phyloP scores from a whole-genome alignment of 768 basidiomycete genomes.

The Pleurotus cornucopiae region DNA sequence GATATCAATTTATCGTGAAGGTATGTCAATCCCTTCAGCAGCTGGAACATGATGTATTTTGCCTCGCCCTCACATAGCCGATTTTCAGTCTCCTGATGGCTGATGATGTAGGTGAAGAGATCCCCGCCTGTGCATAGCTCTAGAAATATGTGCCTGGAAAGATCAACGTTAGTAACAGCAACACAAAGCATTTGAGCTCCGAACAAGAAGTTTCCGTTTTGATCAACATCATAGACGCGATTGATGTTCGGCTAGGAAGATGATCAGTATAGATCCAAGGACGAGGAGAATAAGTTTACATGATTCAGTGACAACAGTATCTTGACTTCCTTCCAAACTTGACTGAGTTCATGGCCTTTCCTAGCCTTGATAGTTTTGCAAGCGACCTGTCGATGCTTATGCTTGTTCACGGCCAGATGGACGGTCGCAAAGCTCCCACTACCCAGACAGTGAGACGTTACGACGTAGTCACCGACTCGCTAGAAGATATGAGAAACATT shows the following conservation, averaged over 20 bases:
- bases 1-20: slow-evolving; percentile 70
- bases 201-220: slow-evolving; percentile 56
- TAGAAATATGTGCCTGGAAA: slow-evolving; percentile 70
- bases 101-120: slow-evolving; percentile 81
- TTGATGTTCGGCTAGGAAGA: slow-evolving; percentile 72
- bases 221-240: slow-evolving; percentile 66
- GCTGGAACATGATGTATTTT: slow-evolving; percentile 80
- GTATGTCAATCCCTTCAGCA: slow-evolving; percentile 67
- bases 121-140: slow-evolving; percentile 85
- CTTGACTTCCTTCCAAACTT: slow-evolving; percentile 73
- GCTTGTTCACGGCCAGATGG: slow-evolving; percentile 67
- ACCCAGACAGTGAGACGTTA: slow-evolving; percentile 79
- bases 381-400: slow-evolving; percentile 67
- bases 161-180: not conserved
- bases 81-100: slow-evolving; percentile 41
- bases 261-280: not conserved
- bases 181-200: slow-evolving; percentile 14
- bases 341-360: slow-evolving; percentile 51
- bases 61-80: slow-evolving; percentile 75
- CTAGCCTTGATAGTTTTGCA: slow-evolving; percentile 77
- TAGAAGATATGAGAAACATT: slow-evolving; percentile 18
- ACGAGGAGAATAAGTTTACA: slow-evolving; percentile 33
- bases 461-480: slow-evolving; percentile 62
- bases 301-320: slow-evolving; percentile 70
- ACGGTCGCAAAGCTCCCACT: slow-evolving; percentile 82